Conservation (phyloP, 2,329 filamentous ascomycete species). For the Sclerotinia glacialis region DNA sequence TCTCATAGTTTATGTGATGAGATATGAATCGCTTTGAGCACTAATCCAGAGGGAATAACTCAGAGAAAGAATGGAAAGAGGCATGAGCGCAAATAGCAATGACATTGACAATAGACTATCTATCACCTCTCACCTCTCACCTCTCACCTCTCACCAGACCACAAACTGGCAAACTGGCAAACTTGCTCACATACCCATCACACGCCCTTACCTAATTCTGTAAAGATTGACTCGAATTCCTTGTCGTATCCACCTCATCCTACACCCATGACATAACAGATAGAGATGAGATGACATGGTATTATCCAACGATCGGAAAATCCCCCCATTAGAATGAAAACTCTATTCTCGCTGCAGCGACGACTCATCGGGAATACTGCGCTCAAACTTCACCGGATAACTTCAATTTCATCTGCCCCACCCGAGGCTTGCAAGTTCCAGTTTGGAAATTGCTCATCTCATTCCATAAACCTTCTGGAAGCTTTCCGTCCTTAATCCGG, state of each 20-base stretch:
- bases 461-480: constrained; percentile 16
- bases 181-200: neutral
- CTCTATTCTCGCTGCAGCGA: neutral
- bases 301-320: neutral
- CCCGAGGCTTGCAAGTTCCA: neutral
- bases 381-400: neutral
- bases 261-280: neutral
- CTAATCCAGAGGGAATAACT: neutral
- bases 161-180: neutral
- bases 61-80: neutral
- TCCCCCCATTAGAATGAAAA: neutral
- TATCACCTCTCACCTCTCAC: neutral
- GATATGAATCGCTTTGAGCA: neutral
- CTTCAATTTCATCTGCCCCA: constrained; percentile 6
- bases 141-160: neutral
- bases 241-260: neutral
- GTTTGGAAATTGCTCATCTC: constrained; percentile 18
- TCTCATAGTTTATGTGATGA: neutral
- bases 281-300: neutral
- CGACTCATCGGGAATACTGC: neutral
- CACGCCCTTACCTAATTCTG: neutral
- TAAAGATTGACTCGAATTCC: neutral
- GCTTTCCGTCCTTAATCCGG: neutral
- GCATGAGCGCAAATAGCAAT: neutral
- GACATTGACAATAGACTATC: neutral